phyloP scores from a whole-genome alignment of 164 flowering plant genomes.

The Malania oleifera region DNA sequence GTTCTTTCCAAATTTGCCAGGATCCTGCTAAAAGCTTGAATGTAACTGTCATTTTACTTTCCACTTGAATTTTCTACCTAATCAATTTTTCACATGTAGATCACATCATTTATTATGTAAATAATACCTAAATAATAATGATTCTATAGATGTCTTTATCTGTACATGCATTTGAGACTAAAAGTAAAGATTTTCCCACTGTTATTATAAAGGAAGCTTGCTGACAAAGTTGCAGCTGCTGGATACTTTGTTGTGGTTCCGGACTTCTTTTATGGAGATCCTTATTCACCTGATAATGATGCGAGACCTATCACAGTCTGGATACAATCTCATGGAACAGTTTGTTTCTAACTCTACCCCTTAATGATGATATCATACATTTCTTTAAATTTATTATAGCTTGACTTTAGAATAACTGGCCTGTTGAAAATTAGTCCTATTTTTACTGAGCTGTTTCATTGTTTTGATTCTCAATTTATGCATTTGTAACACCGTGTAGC shows the following conservation, averaged over 20 bases:
- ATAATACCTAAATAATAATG: too few species aligned
- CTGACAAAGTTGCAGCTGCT: constrained; percentile 41
- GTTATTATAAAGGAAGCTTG: constrained; percentile 28
- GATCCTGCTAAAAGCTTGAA: too few species aligned
- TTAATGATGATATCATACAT: not conserved
- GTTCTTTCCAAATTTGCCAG: too few species aligned
- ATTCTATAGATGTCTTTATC: not conserved
- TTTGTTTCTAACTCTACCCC: constrained; percentile 4
- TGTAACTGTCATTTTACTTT: too few species aligned
- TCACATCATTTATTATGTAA: too few species aligned
- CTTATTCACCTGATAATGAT: constrained; percentile 14
- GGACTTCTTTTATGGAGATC: constrained; percentile 39
- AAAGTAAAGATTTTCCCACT: not conserved
- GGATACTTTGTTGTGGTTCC: constrained; percentile 42
- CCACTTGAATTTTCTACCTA: too few species aligned
- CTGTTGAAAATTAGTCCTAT: too few species aligned
- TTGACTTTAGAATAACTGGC: too few species aligned
- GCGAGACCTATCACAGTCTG: constrained; percentile 19
- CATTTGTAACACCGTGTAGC: not conserved
- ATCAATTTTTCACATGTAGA: too few species aligned
- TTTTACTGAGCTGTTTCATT: not conserved
- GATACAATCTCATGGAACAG: constrained; percentile 21
- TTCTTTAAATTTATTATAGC: not conserved
- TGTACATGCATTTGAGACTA: not conserved
- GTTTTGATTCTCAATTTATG: not conserved